Evolutionary conservation across 148 eudicot species (phyloP), one percentile per base, ranked within the genome.

Genomic region (Vaccinium darrowii): DNA sequence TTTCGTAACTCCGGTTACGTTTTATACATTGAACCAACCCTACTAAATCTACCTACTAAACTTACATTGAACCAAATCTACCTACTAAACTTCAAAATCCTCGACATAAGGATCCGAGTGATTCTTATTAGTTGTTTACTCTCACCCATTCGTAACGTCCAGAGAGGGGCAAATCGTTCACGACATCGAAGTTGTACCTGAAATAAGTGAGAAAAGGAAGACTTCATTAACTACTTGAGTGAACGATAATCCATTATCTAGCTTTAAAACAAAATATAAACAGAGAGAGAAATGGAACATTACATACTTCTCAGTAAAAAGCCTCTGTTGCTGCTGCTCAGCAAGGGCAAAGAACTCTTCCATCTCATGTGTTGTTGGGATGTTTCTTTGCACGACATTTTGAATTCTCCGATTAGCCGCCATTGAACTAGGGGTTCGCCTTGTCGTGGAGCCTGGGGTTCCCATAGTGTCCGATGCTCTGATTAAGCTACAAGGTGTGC

Each of bases 101-200:
- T 33, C 51, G 23, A 50, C 7, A 57, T 71, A 13, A 62, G 67
- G 39, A 56, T 21, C n/a, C 51, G 51, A 50, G 80, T 54, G 39
- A 80, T 84, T 74, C 72, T 86, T 83, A 88, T 85, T 83, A 88
- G 49, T 87, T 81, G 76, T 90, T 89, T 77, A 95, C 89, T 86
- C 86, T 80, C 85, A 91, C 94, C 98, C 98, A 95, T 73, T 95
- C 95, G 15, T 90, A 95, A 43, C 95, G 93, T 80, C 98, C 98
- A 0, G 96, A 88, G 79, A 94, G 91, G 79, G 98, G 98, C 85
- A 79, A 82, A 83, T 95, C 98, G 21, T 91, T 94, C 90, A 85
- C 88, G 13, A 91, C 83, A 67, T 95, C 98, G 77, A 90, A 95
- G 90, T 95, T 95, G 88, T 95, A 95, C 95, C 98, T 95, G 93